A percentile compares a stretch with the other conserved stretches of the same genome.
Conservation (phyloP, 2,329 filamentous ascomycete species). For the Nigrospora osmanthi region DNA sequence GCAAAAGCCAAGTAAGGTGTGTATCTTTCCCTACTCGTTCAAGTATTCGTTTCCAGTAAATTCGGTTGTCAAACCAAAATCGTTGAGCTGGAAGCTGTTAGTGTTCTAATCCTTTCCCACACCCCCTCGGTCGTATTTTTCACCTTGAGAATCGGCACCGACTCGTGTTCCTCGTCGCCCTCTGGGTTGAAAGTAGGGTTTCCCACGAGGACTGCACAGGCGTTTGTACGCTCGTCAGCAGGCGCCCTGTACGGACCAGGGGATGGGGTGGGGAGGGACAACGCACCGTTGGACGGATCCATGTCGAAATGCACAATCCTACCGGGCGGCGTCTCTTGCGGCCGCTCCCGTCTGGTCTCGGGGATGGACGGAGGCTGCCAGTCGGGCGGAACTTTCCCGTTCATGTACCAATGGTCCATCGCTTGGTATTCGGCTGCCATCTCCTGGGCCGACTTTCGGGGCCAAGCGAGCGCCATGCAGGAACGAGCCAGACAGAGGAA, state of each 20-base stretch:
- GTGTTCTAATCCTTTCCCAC: background rate
- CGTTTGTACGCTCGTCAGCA: too few species aligned
- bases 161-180: background rate
- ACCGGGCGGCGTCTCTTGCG: background rate
- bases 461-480: background rate
- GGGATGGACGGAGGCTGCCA: background rate
- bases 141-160: background rate
- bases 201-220: background rate
- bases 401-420: background rate
- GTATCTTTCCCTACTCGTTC: too few species aligned
- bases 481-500: background rate
- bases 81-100: background rate
- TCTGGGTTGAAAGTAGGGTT: background rate
- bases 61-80: background rate
- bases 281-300: background rate
- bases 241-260: too few species aligned
- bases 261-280: too few species aligned
- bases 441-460: background rate
- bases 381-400: background rate
- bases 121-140: background rate
- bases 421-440: background rate
- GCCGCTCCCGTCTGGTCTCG: background rate
- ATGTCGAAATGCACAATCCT: slow-evolving; percentile 1
- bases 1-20: too few species aligned
- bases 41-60: too few species aligned